Evolutionary conservation across 768 basidiomycete species (phyloP).

Genomic region (Agaricus bisporus): DNA sequence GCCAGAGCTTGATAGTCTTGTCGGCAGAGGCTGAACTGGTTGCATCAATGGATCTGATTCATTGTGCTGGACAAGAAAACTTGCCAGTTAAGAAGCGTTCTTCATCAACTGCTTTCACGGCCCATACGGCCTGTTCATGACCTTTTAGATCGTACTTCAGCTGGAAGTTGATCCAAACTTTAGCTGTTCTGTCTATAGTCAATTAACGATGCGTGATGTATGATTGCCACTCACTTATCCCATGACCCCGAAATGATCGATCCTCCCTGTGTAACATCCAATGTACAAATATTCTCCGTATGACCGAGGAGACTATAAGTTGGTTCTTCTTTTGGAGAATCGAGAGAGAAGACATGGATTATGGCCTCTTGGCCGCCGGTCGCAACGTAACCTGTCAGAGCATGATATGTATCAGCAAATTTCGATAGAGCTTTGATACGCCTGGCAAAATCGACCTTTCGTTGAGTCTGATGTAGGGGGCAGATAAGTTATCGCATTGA

Average conservation of each 20-base stretch:
- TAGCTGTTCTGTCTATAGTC: constrained; percentile 64
- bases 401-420: constrained; percentile 12
- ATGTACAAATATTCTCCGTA: constrained; percentile 81
- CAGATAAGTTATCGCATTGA: constrained; percentile 80
- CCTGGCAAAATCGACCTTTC: constrained; percentile 41
- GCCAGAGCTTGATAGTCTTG: constrained; percentile 88
- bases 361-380: constrained; percentile 88
- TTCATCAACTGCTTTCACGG: constrained; percentile 74
- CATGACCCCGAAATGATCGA: constrained; percentile 91
- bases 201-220: not conserved
- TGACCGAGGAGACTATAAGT: constrained; percentile 84
- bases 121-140: constrained; percentile 93
- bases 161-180: constrained; percentile 84
- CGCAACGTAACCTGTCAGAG: constrained; percentile 67
- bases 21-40: constrained; percentile 78
- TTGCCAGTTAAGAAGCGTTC: constrained; percentile 78
- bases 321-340: constrained; percentile 59
- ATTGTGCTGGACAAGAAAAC: constrained; percentile 10
- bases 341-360: constrained; percentile 75
- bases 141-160: constrained; percentile 70
- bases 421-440: constrained; percentile 3
- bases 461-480: constrained; percentile 62
- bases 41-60: not conserved
- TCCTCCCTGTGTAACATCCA: constrained; percentile 65
- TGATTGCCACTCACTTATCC: constrained; percentile 68